phyloP scores from a whole-genome alignment of 169 alveolate genomes.

The Besnoitia besnoiti region DNA sequence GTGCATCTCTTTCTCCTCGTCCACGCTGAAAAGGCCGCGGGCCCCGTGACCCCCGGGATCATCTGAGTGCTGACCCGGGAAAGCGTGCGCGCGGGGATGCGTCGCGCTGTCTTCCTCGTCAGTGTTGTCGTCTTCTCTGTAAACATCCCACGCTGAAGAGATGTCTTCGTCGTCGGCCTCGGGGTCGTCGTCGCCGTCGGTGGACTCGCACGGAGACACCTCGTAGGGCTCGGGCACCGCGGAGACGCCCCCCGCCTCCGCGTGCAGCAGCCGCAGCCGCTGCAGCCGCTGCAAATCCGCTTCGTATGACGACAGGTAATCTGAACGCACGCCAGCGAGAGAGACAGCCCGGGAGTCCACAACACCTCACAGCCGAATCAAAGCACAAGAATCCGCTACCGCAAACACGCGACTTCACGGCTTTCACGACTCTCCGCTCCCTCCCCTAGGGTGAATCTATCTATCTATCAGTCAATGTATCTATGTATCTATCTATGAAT shows the following conservation, averaged over 20 bases:
- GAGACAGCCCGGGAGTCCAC: no score
- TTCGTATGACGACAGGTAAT: neutral
- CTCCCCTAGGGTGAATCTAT: no score
- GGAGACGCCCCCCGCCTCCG: neutral
- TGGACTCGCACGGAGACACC: neutral
- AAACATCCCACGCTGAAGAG: neutral
- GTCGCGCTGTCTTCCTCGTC: neutral
- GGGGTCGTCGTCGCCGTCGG: neutral
- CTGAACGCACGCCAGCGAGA: neutral
- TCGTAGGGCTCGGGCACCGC: neutral
- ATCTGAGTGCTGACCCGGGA: no score
- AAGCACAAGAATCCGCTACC: no score
- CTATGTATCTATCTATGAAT: no score
- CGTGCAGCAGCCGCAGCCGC: slow-evolving; percentile 14
- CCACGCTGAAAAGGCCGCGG: no score
- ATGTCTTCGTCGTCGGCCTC: neutral
- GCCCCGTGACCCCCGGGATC: no score
- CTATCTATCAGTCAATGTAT: no score
- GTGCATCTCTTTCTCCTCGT: no score
- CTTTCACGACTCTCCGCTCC: no score
- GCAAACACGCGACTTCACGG: no score
- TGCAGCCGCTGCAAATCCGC: slow-evolving; percentile 17
- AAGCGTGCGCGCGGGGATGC: neutral
- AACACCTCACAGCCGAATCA: no score
- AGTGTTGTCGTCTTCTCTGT: neutral